A percentile compares a stretch with the other conserved stretches of the same genome.
phyloP scores from a whole-genome alignment of 1,139 yeast genomes.

The Pichia sp. region DNA sequence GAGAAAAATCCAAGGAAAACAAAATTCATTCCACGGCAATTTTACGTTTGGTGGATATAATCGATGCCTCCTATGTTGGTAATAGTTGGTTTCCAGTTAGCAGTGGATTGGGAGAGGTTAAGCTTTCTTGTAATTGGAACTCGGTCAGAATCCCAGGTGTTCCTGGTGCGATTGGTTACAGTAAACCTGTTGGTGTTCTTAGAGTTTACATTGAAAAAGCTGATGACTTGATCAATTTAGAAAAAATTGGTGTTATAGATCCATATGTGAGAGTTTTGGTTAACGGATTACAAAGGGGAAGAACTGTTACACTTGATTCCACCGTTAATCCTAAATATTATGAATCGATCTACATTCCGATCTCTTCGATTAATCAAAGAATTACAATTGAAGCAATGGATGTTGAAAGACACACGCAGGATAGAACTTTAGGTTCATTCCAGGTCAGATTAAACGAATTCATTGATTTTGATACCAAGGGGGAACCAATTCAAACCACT shows the following conservation, averaged over 20 bases:
- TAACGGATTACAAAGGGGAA: slow-evolving; percentile 66
- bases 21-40: slow-evolving; percentile 54
- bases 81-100: slow-evolving; percentile 66
- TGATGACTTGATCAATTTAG: slow-evolving; percentile 70
- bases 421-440: slow-evolving; percentile 80
- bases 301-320: slow-evolving; percentile 66
- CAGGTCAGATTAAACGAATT: slow-evolving; percentile 60
- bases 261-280: slow-evolving; percentile 80
- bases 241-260: slow-evolving; percentile 82
- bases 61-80: slow-evolving; percentile 73
- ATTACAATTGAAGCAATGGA: slow-evolving; percentile 89
- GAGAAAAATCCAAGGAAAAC: slow-evolving; percentile 46
- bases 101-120: slow-evolving; percentile 61
- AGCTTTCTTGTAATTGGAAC: slow-evolving; percentile 70
- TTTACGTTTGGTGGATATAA: slow-evolving; percentile 58
- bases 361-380: slow-evolving; percentile 74
- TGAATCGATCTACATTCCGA: slow-evolving; percentile 71
- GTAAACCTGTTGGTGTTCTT: slow-evolving; percentile 88
- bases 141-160: slow-evolving; percentile 64
- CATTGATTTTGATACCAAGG: slow-evolving; percentile 59
- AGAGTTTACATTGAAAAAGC: slow-evolving; percentile 70
- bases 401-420: slow-evolving; percentile 65
- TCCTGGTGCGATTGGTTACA: slow-evolving; percentile 68
- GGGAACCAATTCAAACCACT: slow-evolving; percentile 57
- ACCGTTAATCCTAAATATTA: slow-evolving; percentile 80